Conservation (phyloP, 106 monocot genomes). For the Allium fistulosum region DNA sequence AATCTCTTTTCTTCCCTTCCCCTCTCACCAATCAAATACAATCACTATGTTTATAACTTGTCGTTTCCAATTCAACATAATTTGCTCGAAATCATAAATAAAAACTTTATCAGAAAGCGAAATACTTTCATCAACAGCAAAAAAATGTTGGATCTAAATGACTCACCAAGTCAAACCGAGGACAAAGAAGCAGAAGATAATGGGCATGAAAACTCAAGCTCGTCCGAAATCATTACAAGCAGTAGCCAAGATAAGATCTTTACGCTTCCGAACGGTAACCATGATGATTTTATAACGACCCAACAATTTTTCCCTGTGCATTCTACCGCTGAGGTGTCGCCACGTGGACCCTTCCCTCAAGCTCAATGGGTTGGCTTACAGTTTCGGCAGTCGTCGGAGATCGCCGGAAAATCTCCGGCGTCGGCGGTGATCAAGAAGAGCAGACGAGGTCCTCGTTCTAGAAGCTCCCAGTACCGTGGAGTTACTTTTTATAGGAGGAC, state of each 20-base stretch:
- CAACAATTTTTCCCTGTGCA: slow-evolving; percentile 36
- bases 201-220: slow-evolving; percentile 14
- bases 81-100: too few relatives aligned
- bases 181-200: background rate
- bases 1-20: too few relatives aligned
- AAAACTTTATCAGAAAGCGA: too few relatives aligned
- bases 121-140: too few relatives aligned
- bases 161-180: slow-evolving; percentile 20
- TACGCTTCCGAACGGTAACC: slow-evolving; percentile 9
- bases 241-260: slow-evolving; percentile 3
- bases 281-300: slow-evolving; percentile 9
- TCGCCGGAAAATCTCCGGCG: background rate
- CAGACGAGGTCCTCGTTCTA: slow-evolving; percentile 34
- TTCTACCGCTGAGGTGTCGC: background rate
- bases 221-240: slow-evolving; percentile 14
- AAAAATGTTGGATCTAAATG: slow-evolving; percentile 62
- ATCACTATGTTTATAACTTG: too few relatives aligned
- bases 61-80: too few relatives aligned
- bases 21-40: too few relatives aligned
- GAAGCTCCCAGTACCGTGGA: slow-evolving; percentile 52
- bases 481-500: slow-evolving; percentile 46
- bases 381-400: slow-evolving; percentile 11
- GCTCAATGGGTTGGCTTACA: slow-evolving; percentile 24
- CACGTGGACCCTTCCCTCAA: background rate
- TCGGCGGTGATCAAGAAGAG: slow-evolving; percentile 33